Conservation (phyloP, 2,329 filamentous ascomycete genomes). For the Microsporum canis region DNA sequence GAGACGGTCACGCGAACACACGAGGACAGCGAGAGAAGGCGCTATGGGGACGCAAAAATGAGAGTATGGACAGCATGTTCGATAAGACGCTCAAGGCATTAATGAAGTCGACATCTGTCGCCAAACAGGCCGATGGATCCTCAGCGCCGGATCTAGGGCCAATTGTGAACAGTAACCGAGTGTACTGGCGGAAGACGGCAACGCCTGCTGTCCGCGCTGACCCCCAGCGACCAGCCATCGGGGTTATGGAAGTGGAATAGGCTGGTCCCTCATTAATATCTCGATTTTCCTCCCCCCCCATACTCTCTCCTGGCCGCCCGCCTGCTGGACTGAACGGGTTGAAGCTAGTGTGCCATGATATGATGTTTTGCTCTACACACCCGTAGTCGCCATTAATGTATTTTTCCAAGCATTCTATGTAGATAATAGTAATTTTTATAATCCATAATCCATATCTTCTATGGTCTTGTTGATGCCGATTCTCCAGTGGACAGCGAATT, state of each 20-base stretch:
- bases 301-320: not conserved
- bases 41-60: constrained; percentile 28
- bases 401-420: not conserved
- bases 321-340: not conserved
- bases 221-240: not conserved
- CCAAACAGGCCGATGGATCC: not conserved
- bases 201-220: constrained; percentile 11
- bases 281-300: not conserved
- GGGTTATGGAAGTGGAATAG: not conserved
- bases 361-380: not conserved
- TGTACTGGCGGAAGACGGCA: constrained; percentile 43
- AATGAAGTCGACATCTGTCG: constrained; percentile 27
- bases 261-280: not conserved
- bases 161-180: constrained; percentile 50
- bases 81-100: constrained; percentile 46
- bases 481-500: too few relatives aligned
- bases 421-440: not conserved
- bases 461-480: not conserved
- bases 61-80: constrained; percentile 42
- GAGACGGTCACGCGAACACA: constrained; percentile 31
- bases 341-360: not conserved
- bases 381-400: not conserved
- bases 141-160: constrained; percentile 35
- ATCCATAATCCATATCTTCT: not conserved
- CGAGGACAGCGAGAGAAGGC: constrained; percentile 31